phyloP scores from a whole-genome alignment of 768 basidiomycete species.

The Russula ochroleuca region DNA sequence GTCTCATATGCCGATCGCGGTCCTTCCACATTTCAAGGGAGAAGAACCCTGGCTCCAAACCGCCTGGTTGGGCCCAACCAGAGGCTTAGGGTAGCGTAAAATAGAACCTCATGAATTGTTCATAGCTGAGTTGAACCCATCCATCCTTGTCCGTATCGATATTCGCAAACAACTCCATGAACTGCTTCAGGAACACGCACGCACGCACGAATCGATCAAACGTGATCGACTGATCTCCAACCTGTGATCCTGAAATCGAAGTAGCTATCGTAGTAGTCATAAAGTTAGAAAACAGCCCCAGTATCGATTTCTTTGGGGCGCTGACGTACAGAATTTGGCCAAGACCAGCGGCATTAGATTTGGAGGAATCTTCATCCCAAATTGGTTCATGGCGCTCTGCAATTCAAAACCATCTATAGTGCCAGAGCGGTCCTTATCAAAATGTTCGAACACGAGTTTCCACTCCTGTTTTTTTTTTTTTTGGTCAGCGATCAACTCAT shows the following conservation, averaged over 20 bases:
- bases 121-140: constrained; percentile 68
- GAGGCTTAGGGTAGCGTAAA: constrained; percentile 48
- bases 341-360: constrained; percentile 60
- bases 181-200: constrained; percentile 75
- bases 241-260: constrained; percentile 30
- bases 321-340: constrained; percentile 70
- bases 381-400: constrained; percentile 60
- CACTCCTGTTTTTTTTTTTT: constrained; percentile 54
- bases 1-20: no score
- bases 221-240: constrained; percentile 53
- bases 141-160: constrained; percentile 58
- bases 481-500: neutral
- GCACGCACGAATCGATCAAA: constrained; percentile 86
- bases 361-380: constrained; percentile 72
- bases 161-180: constrained; percentile 64
- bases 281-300: neutral
- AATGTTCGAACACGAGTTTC: constrained; percentile 79
- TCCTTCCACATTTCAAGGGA: no score
- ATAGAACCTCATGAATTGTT: constrained; percentile 64
- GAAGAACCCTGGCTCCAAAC: neutral
- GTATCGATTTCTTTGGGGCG: neutral
- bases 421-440: constrained; percentile 76
- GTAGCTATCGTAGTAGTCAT: constrained; percentile 30
- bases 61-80: neutral
- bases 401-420: constrained; percentile 72